Conservation (phyloP, 2,329 filamentous ascomycete genomes). For the Ophiostoma novo-ulmi region DNA sequence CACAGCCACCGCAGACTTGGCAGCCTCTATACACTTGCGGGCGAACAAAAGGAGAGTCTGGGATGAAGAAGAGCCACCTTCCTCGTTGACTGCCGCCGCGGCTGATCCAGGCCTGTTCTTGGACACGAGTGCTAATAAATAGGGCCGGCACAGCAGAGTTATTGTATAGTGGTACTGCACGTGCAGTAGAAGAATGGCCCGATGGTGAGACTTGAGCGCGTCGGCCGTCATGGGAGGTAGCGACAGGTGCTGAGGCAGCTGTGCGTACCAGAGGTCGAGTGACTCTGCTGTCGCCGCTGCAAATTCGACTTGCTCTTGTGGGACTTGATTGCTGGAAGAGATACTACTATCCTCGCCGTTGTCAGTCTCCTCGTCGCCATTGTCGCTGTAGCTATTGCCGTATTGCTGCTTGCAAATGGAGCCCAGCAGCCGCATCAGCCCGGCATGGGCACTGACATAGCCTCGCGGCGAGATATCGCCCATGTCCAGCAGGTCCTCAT, state of each 20-base stretch:
- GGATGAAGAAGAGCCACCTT: neutral
- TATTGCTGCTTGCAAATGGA: slow-evolving; percentile 33
- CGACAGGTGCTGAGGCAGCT: slow-evolving; percentile 26
- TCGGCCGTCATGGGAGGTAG: slow-evolving; percentile 17
- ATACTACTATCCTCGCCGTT: slow-evolving; percentile 10
- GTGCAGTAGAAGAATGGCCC: slow-evolving; percentile 37
- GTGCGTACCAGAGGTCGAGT: slow-evolving; percentile 23
- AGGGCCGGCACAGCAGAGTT: slow-evolving; percentile 31
- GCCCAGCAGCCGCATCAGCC: slow-evolving; percentile 30
- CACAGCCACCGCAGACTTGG: slow-evolving; percentile 24
- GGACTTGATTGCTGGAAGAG: neutral
- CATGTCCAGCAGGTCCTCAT: slow-evolving; percentile 30
- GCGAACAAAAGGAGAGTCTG: slow-evolving; percentile 15
- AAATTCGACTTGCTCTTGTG: slow-evolving; percentile 22
- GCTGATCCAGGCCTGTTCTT: slow-evolving; percentile 2
- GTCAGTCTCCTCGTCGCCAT: neutral
- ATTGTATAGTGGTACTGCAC: slow-evolving; percentile 34
- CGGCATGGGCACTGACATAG: slow-evolving; percentile 28
- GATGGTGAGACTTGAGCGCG: slow-evolving; percentile 27
- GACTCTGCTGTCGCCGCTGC: slow-evolving; percentile 18
- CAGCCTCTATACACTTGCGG: slow-evolving; percentile 24
- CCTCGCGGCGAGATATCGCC: slow-evolving; percentile 28
- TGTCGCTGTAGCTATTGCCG: slow-evolving; percentile 22
- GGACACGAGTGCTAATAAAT: slow-evolving; percentile 29
- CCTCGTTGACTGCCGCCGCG: neutral